Conservation (phyloP, 208 protist species). For the Leishmania turanica region DNA sequence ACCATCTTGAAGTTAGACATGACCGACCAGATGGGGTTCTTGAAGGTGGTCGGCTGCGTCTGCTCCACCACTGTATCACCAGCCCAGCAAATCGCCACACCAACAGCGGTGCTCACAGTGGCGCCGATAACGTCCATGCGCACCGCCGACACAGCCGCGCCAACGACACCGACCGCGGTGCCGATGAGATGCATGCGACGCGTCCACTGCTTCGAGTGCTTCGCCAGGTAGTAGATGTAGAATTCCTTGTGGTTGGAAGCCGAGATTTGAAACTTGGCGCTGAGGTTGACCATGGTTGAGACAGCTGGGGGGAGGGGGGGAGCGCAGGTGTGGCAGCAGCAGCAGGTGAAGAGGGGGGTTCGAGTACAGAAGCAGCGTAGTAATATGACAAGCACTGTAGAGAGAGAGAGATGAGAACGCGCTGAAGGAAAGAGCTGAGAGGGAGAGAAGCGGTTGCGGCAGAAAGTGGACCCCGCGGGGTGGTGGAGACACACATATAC, state of each 20-base stretch:
- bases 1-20: constrained; percentile 59
- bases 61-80: constrained; percentile 46
- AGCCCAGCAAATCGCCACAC: constrained; percentile 43
- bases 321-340: neutral
- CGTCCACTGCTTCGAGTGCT: constrained; percentile 56
- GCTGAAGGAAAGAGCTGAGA: neutral
- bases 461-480: too few relatives aligned
- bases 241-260: constrained; percentile 61
- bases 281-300: constrained; percentile 55
- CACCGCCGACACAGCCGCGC: constrained; percentile 17
- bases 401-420: too few relatives aligned
- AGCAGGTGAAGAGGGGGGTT: neutral
- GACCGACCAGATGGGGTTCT: constrained; percentile 59
- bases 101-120: constrained; percentile 18
- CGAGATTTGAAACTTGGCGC: constrained; percentile 43
- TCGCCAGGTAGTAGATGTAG: constrained; percentile 60
- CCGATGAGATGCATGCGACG: constrained; percentile 57
- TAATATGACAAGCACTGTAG: neutral
- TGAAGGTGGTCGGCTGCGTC: constrained; percentile 48
- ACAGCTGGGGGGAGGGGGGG: neutral
- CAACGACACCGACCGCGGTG: constrained; percentile 37
- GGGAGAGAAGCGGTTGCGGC: neutral
- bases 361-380: neutral
- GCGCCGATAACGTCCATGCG: constrained; percentile 22
- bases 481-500: neutral